These are phyloP conservation scores for Globisporangium lucens DNA, from an alignment of 352 stramenopile genomes.

Conservation along the genomic window DNA sequence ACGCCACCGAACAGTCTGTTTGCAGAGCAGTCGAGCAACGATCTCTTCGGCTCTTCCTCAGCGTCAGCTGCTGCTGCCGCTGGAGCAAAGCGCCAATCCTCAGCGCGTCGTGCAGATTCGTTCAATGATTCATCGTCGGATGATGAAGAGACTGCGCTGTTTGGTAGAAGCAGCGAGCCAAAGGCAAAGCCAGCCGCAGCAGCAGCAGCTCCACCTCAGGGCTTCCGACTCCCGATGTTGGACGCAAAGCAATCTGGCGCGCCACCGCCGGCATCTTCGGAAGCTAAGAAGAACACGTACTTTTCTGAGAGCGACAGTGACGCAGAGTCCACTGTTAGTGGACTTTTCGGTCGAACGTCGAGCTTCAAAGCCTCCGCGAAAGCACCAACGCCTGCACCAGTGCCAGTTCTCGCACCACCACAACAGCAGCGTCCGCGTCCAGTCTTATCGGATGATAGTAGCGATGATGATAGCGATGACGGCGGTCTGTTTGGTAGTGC, in stretches of 20 bases:
- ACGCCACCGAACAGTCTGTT: constrained; percentile 25
- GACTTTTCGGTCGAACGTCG: constrained; percentile 31
- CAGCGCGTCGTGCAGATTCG: constrained; percentile 18
- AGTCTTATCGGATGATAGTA: constrained; percentile 41
- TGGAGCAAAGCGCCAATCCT: constrained; percentile 4
- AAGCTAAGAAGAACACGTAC: constrained; percentile 19
- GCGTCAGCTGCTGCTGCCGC: background rate
- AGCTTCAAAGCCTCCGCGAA: constrained; percentile 9
- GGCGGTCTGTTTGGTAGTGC: constrained; percentile 1
- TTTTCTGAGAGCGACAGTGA: constrained; percentile 47
- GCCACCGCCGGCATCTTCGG: background rate
- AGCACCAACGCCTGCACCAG: background rate
- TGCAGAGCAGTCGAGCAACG: constrained; percentile 31
- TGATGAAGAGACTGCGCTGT: constrained; percentile 23
- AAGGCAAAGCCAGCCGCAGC: constrained; percentile 10
- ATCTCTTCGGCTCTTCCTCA: constrained; percentile 28
- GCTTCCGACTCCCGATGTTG: constrained; percentile 28
- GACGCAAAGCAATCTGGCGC: constrained; percentile 1
- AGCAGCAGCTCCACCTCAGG: constrained; percentile 22
- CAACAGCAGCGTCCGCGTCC: constrained; percentile 31
- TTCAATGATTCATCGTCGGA: constrained; percentile 26
- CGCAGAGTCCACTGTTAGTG: constrained; percentile 44
- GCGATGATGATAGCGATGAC: constrained; percentile 4
- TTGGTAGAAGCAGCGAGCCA: constrained; percentile 15
- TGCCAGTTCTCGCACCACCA: constrained; percentile 4